Percentiles rank a stretch among this genome's conserved stretches.
Conservation (phyloP, 2,329 filamentous ascomycete species). For the Pseudogymnoascus sp. region DNA sequence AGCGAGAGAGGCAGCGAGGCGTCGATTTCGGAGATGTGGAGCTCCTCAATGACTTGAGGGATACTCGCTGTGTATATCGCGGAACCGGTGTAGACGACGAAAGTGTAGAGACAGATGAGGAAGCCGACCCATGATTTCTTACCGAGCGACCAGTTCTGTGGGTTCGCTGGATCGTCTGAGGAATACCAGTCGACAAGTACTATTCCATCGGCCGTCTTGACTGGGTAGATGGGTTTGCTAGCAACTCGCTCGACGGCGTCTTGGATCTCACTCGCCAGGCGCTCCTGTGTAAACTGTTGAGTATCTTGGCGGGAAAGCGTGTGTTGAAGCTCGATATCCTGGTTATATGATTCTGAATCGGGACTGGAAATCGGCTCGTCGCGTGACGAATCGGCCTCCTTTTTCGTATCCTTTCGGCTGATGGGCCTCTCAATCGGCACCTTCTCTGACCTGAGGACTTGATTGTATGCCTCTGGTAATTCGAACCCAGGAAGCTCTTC, state of each 20-base stretch:
- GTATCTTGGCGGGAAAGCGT: conserved; percentile 23
- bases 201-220: conserved; percentile 42
- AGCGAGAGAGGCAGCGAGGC: conserved; percentile 52
- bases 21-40: conserved; percentile 42
- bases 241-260: conserved; percentile 32
- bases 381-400: conserved; percentile 15
- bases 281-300: conserved; percentile 29
- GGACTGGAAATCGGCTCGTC: conserved; percentile 16
- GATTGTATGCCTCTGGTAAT: conserved; percentile 37
- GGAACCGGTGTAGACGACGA: conserved; percentile 47
- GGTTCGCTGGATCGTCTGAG: conserved; percentile 47
- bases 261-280: conserved; percentile 32
- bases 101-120: conserved; percentile 49
- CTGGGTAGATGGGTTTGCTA: conserved; percentile 37
- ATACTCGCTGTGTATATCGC: conserved; percentile 41
- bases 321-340: conserved; percentile 15
- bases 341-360: conserved; percentile 14
- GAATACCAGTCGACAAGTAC: conserved; percentile 48
- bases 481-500: conserved; percentile 50
- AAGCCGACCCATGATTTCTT: conserved; percentile 36
- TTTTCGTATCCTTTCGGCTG: background rate
- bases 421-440: conserved; percentile 6
- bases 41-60: conserved; percentile 42
- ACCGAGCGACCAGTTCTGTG: conserved; percentile 44
- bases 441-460: conserved; percentile 20